Conservation (phyloP, 1,284 basidiomycete genomes). For the Sutorius eximius region DNA sequence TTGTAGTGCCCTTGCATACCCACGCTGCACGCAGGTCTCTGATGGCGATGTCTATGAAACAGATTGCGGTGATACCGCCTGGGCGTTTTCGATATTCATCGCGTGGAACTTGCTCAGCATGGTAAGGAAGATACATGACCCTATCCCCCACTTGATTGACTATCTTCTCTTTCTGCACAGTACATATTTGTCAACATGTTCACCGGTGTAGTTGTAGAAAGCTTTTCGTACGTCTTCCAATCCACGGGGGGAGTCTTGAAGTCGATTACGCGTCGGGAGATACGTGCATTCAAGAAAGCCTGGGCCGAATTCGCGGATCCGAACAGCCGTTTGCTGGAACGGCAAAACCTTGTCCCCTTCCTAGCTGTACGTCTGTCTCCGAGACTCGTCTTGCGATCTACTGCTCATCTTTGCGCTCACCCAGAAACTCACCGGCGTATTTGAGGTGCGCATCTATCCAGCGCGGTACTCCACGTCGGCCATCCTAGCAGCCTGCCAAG, state of each 20-base stretch:
- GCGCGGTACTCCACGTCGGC: conserved; percentile 60
- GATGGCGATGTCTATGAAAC: conserved; percentile 50
- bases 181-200: conserved; percentile 97
- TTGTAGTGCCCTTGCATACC: conserved; percentile 70
- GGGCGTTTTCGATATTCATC: conserved; percentile 91
- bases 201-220: conserved; percentile 95
- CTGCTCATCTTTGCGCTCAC: neutral
- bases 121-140: conserved; percentile 49
- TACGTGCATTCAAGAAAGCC: conserved; percentile 91
- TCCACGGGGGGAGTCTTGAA: conserved; percentile 73
- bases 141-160: conserved; percentile 1
- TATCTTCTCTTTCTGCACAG: conserved; percentile 38
- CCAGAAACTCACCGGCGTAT: conserved; percentile 76
- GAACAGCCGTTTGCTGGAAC: conserved; percentile 78
- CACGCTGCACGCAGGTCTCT: conserved; percentile 71
- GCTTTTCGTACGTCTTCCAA: conserved; percentile 96
- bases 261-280: conserved; percentile 85
- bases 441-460: conserved; percentile 85
- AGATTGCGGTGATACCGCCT: conserved; percentile 87
- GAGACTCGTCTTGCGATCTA: neutral
- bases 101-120: conserved; percentile 97
- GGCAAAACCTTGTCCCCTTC: conserved; percentile 74
- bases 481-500: conserved; percentile 52
- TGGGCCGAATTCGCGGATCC: conserved; percentile 87
- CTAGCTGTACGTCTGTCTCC: conserved; percentile 61